Evolutionary conservation across 306 rosid genomes (phyloP).

Genomic region (Castanopsis chinensis): DNA sequence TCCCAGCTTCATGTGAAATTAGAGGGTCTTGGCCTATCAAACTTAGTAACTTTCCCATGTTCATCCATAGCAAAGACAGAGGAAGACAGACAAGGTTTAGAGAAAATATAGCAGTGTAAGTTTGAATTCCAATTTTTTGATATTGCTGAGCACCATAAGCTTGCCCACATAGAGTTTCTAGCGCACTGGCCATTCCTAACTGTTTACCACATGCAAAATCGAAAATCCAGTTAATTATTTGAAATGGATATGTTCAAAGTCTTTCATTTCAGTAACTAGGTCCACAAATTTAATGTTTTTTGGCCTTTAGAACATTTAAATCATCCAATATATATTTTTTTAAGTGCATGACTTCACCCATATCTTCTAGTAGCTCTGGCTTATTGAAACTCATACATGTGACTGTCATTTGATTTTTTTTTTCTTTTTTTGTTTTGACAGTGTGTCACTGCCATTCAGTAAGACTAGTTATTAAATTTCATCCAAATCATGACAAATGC

Average conservation of each 20-base stretch:
- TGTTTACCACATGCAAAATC: constrained; percentile 12
- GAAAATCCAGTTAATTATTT: background rate
- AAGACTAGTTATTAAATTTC: background rate
- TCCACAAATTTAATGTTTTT: no score
- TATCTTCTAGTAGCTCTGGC: no score
- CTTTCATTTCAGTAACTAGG: no score
- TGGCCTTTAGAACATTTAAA: background rate
- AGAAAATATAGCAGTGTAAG: constrained; percentile 59
- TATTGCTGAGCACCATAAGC: constrained; percentile 61
- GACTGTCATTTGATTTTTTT: background rate
- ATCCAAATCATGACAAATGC: background rate
- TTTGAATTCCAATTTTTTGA: constrained; percentile 43
- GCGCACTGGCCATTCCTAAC: constrained; percentile 58
- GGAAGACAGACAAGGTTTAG: constrained; percentile 57
- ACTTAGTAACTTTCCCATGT: constrained; percentile 54
- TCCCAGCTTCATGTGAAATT: constrained; percentile 68
- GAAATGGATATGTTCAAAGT: background rate
- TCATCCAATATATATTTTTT: background rate
- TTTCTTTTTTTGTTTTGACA: no score
- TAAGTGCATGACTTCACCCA: background rate
- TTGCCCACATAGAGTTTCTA: constrained; percentile 61
- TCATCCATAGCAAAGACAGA: constrained; percentile 51
- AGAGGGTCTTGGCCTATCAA: constrained; percentile 78
- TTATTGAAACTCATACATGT: no score
- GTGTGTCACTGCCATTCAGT: background rate